Evolutionary conservation across 1,139 yeast genomes (phyloP).

Genomic region (Zygoascus hellenicus): DNA sequence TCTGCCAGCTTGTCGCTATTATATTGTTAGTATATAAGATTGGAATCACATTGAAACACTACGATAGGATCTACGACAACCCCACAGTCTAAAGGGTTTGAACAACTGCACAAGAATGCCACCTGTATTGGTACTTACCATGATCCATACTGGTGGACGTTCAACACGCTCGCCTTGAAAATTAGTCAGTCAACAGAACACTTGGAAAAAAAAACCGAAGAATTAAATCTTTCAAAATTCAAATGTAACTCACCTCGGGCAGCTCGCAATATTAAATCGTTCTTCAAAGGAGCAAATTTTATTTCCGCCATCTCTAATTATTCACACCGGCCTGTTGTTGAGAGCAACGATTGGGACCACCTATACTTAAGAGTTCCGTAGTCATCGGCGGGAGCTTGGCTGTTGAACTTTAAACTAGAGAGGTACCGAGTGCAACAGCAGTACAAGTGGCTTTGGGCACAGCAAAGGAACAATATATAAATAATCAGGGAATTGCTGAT

Average conservation of each 20-base stretch:
- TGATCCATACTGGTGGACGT: slow-evolving; percentile 97
- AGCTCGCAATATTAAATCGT: slow-evolving; percentile 85
- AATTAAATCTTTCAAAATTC: background rate
- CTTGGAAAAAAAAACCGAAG: too few species aligned
- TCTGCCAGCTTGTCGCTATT: slow-evolving; percentile 76
- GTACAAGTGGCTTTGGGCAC: too few species aligned
- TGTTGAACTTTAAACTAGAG: too few species aligned
- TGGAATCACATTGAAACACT: background rate
- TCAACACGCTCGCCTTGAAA: slow-evolving; percentile 65
- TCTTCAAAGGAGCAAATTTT: slow-evolving; percentile 46
- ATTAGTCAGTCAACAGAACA: slow-evolving; percentile 11
- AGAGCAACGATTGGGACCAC: too few species aligned
- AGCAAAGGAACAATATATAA: background rate
- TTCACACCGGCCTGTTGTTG: too few species aligned
- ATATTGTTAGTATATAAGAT: slow-evolving; percentile 4
- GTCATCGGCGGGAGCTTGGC: too few species aligned
- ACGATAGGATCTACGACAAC: too few species aligned
- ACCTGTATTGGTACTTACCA: slow-evolving; percentile 46
- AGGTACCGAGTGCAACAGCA: too few species aligned
- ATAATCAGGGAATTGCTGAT: background rate
- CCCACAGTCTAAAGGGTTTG: too few species aligned
- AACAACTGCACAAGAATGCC: background rate
- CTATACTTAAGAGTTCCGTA: too few species aligned
- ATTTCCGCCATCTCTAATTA: slow-evolving; percentile 2
- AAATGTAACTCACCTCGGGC: slow-evolving; percentile 45